Evolutionary conservation across 1,284 basidiomycete genomes (phyloP).

Genomic region (Ceratobasidium sp.): DNA sequence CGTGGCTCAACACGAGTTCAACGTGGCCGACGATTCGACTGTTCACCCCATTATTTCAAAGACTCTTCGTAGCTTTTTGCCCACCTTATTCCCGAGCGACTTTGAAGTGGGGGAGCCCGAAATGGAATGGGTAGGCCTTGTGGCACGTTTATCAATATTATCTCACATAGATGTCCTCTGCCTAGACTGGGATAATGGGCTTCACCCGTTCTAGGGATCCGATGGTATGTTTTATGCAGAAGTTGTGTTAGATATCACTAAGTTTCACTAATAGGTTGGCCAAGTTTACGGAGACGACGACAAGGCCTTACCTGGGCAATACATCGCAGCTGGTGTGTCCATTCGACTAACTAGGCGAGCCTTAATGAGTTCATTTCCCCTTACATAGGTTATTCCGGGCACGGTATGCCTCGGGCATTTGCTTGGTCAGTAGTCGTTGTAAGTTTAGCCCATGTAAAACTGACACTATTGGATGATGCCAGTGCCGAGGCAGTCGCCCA

Average conservation of each 20-base stretch:
- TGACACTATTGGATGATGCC: slow-evolving; percentile 24
- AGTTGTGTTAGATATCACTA: neutral
- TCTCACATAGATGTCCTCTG: slow-evolving; percentile 48
- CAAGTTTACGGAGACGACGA: slow-evolving; percentile 63
- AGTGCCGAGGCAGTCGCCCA: slow-evolving; percentile 76
- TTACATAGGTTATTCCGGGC: slow-evolving; percentile 15
- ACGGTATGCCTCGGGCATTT: slow-evolving; percentile 77
- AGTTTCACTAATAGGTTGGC: slow-evolving; percentile 68
- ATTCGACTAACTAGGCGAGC: neutral
- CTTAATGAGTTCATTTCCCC: neutral
- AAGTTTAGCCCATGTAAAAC: slow-evolving; percentile 23
- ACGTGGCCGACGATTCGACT: slow-evolving; percentile 72
- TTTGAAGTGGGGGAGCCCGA: slow-evolving; percentile 68
- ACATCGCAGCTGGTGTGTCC: slow-evolving; percentile 81
- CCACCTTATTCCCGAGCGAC: slow-evolving; percentile 68
- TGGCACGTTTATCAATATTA: slow-evolving; percentile 24
- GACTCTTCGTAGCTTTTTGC: slow-evolving; percentile 70
- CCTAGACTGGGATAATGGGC: slow-evolving; percentile 85
- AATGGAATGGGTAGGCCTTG: slow-evolving; percentile 76
- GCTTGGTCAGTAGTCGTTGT: slow-evolving; percentile 66
- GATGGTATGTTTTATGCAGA: slow-evolving; percentile 65
- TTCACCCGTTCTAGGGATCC: slow-evolving; percentile 75
- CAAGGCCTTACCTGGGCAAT: slow-evolving; percentile 66
- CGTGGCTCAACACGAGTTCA: slow-evolving; percentile 64
- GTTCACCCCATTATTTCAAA: slow-evolving; percentile 65